phyloP scores from a whole-genome alignment of 257 asterid genomes.

The Avicennia marina region DNA sequence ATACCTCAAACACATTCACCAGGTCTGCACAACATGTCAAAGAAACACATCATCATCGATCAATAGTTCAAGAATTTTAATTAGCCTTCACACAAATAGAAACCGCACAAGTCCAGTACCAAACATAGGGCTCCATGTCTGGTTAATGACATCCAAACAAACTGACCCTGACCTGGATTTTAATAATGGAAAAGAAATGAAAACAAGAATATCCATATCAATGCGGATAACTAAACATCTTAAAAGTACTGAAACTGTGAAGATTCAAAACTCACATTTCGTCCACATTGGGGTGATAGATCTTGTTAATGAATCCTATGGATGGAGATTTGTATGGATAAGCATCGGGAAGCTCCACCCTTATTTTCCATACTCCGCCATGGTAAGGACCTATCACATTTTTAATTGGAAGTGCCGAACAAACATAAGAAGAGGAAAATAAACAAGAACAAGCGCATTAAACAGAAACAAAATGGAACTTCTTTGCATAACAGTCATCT shows the following conservation, averaged over 20 bases:
- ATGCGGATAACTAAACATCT: too few species aligned
- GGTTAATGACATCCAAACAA: too few species aligned
- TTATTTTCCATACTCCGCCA: constrained; percentile 95
- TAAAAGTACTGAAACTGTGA: too few species aligned
- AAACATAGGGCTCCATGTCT: constrained; percentile 99
- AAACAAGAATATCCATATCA: too few species aligned
- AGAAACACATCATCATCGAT: too few species aligned
- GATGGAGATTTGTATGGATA: constrained; percentile 98
- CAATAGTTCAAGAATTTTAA: too few species aligned
- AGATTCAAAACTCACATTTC: constrained; percentile 84
- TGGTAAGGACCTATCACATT: constrained; percentile 96
- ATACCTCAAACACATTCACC: constrained; percentile 89
- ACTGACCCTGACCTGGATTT: constrained; percentile 99
- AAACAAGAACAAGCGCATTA: too few species aligned
- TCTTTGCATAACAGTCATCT: too few species aligned
- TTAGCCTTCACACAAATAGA: not conserved
- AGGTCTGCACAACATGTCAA: constrained; percentile 42
- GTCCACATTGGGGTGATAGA: constrained; percentile 97
- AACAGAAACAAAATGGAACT: too few species aligned
- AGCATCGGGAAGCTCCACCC: constrained; percentile 97
- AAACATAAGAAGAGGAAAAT: too few species aligned
- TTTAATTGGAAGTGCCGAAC: too few species aligned
- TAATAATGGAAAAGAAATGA: too few species aligned
- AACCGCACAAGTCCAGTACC: constrained; percentile 41
- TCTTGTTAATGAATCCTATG: constrained; percentile 85